Conservation (phyloP, 169 alveolate genomes). For the Besnoitia besnoiti region DNA sequence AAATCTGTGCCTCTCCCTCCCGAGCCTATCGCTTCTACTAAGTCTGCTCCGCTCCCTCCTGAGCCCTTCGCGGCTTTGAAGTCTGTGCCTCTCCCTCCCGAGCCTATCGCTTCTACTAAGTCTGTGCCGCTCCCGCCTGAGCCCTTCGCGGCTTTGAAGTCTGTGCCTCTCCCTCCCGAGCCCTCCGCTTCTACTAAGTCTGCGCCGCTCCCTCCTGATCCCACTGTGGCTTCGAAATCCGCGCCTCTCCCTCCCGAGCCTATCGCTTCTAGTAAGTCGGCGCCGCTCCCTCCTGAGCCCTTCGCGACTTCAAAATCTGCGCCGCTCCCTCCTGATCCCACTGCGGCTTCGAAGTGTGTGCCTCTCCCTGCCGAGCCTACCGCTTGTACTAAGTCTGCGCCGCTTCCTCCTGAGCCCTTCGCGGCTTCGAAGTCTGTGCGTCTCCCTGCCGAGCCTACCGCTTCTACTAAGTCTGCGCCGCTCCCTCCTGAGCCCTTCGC, state of each 20-base stretch:
- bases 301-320: background rate
- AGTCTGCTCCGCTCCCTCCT: background rate
- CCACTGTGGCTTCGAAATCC: background rate
- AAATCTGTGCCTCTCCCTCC: constrained; percentile 11
- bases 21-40: background rate
- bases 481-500: background rate
- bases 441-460: background rate
- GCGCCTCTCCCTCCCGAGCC: constrained; percentile 43
- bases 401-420: constrained; percentile 12
- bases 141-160: background rate
- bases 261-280: background rate
- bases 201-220: constrained; percentile 34
- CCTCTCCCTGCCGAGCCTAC: background rate
- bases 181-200: background rate
- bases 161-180: constrained; percentile 31
- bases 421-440: background rate
- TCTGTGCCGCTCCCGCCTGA: constrained; percentile 23
- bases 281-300: constrained; percentile 37
- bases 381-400: background rate
- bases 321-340: constrained; percentile 21
- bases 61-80: background rate
- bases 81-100: constrained; percentile 18
- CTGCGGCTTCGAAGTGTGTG: background rate
- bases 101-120: background rate
- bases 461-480: background rate